Evolutionary conservation across 176 grass and related monocot genomes (phyloP), one percentile per base, ranked within the genome.

Genomic region (Avena eriantha): DNA sequence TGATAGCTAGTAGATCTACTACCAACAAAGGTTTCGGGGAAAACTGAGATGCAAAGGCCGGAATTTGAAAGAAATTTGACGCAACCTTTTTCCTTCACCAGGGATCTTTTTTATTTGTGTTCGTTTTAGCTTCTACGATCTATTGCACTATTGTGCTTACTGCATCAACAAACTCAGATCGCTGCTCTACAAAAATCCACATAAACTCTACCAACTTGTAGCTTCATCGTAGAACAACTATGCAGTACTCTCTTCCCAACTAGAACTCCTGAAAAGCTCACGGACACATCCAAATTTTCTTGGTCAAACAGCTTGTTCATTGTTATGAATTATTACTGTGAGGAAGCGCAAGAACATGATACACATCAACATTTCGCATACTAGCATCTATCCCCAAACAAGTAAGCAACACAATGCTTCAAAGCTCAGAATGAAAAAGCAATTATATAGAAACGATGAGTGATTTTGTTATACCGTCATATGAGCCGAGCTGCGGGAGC

Each of bases 401-500:
- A 64, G 43, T 45, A 90, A 86, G 39, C 73, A 54, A 26, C 16
- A 23, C n/a, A 71, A 78, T 50, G 7, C 43, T 64, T 74, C 43
- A 60, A 34, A 83, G 64, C n/a, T 23, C 22, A 86, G 43, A 54
- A 64, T 65, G 8, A 47, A 22, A 83, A 1, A 0, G 4, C 7
- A 4, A 5, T 11, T 39, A 9, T 79, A 4, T 39, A 87, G 16
- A 7, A 48, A 21, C 29, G 59, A 36, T 54, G 81, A 64, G 78
- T 75, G n/a, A 3, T 56, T 45, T 53, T 34, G 7, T 39, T 4
- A 66, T 96, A 96, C 96, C 96, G 46, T 98, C 96, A 77, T 98
- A 96, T 1, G 96, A 94, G 41, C 84, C 88, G 18, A 98, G 92
- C 64, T 96, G 88, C 8, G 88, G 81, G 53, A 96, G 67, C 84